Evolutionary conservation across 805 yeast genomes (phyloP).

Genomic region (Hermanozyma aechmeae): DNA sequence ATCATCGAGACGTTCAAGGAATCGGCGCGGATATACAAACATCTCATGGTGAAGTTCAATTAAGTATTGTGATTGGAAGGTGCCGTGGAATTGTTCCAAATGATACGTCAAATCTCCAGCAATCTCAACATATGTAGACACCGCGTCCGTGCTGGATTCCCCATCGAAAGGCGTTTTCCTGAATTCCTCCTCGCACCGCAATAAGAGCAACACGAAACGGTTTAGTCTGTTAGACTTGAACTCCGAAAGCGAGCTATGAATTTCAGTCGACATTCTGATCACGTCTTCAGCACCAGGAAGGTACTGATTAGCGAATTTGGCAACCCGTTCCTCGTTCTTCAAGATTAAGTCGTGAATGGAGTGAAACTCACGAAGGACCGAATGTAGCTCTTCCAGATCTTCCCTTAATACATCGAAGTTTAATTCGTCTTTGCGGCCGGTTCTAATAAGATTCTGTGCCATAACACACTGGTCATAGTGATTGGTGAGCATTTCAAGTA

Average conservation of each 20-base stretch:
- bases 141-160: no score
- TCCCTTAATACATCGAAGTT: not conserved
- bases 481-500: conserved; percentile 62
- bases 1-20: conserved; percentile 19
- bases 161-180: no score
- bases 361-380: conserved; percentile 1
- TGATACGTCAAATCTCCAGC: no score
- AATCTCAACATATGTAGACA: conserved; percentile 17
- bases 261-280: conserved; percentile 8
- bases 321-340: conserved; percentile 24
- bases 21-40: conserved; percentile 28
- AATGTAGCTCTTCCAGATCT: not conserved
- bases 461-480: conserved; percentile 74
- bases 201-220: conserved; percentile 13
- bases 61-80: conserved; percentile 26
- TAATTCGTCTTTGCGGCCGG: no score
- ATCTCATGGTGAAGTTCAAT: conserved; percentile 30
- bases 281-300: conserved; percentile 8
- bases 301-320: conserved; percentile 11
- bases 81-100: conserved; percentile 23
- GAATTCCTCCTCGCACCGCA: conserved; percentile 6
- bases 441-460: no score
- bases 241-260: conserved; percentile 9
- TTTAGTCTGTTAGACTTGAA: conserved; percentile 19
- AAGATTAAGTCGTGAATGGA: conserved; percentile 25